These are phyloP conservation scores for Nothophoma quercina DNA, from an alignment of 2,329 filamentous ascomycete species.

Conservation along the genomic window DNA sequence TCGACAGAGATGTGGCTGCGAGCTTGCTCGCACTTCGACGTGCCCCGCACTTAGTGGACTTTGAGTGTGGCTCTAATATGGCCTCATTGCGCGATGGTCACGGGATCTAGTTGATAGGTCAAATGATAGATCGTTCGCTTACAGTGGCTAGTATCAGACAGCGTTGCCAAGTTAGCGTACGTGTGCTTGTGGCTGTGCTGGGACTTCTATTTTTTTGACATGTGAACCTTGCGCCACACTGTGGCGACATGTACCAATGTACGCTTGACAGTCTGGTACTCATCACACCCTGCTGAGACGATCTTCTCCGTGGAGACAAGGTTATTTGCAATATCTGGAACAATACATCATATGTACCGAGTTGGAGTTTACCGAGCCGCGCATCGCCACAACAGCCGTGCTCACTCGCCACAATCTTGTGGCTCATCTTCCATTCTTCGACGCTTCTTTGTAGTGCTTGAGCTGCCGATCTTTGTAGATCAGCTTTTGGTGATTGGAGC, in stretches of 20 bases:
- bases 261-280: slow-evolving; percentile 3
- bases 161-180: slow-evolving; percentile 1
- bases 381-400: not conserved
- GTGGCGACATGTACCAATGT: not conserved
- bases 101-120: not conserved
- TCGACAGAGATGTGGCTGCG: slow-evolving; percentile 10
- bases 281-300: not conserved
- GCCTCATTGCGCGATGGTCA: slow-evolving; percentile 1
- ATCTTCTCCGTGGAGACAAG: not conserved
- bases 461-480: slow-evolving; percentile 13
- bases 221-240: slow-evolving; percentile 12
- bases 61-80: not conserved
- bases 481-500: slow-evolving; percentile 5
- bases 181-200: slow-evolving; percentile 10
- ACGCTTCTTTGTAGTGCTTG: not conserved
- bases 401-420: slow-evolving; percentile 20
- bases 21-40: not conserved
- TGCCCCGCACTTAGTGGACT: slow-evolving; percentile 2
- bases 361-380: slow-evolving; percentile 10
- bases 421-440: not conserved
- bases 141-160: not conserved
- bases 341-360: not conserved
- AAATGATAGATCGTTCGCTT: not conserved
- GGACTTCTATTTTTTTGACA: not conserved
- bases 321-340: not conserved